Evolutionary conservation across 305 asterid species (phyloP), one percentile per base, ranked within the genome.

Genomic region (Coffea humblotiana): DNA sequence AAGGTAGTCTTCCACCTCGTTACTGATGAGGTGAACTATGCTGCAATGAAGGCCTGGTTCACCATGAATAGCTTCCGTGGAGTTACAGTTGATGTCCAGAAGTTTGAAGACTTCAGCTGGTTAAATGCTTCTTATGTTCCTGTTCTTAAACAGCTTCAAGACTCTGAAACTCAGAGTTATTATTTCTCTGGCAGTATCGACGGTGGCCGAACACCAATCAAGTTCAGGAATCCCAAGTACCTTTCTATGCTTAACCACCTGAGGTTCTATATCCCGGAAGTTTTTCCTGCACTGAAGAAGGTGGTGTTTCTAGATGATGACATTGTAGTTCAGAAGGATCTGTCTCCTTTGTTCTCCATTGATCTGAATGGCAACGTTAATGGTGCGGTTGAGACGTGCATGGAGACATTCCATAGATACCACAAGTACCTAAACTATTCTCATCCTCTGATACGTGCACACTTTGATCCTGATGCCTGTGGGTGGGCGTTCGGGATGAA

Each of bases 231-330:
- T 85, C 98, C 98, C 8, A 93, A 92, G 74, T 93, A 93, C 77
- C 75, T 92, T 6, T 93, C 97, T 47, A 93, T 93, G 98, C 98
- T 93, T 78, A 93, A 93, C 83, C 98, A 92, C 88, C 93, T 93
- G 29, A 85, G 98, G 67, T 93, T 93, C 92, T 93, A 93, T 81
- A 92, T 92, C 23, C 98, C 98, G 1, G 96, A 93, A 79, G 97
- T 93, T 75, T 93, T 93, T 81, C 97, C 98, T 9, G 81, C 87
- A 16, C 86, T 93, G 43, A 89, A 90, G 82, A 93, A 89, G 88
- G 87, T 93, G 14, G 90, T 93, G 35, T 93, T 93, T 86, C 91
- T 93, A 6, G 98, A 93, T 10, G 97, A 93, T 60, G 98, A 93
- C 27, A 91, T 93, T 16, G 92, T 93, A 6, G 97, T 92, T 72